These are phyloP conservation scores for Osmozyma mogii DNA, from an alignment of 805 yeast species.

Conservation along the genomic window DNA sequence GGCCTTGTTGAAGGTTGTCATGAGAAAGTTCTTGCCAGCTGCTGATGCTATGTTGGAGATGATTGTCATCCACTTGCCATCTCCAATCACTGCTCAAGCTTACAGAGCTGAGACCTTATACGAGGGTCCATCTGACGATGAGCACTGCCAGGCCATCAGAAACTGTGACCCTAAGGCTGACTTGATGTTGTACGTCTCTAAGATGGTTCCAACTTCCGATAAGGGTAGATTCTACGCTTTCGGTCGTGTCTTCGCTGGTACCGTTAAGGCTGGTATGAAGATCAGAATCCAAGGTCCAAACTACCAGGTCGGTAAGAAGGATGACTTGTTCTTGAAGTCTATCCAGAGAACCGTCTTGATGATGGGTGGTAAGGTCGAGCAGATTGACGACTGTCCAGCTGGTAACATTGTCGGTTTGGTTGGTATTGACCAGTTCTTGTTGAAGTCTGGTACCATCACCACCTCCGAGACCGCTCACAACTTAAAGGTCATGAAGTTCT, in stretches of 20 bases:
- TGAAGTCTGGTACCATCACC: constrained; percentile 98
- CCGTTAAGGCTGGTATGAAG: constrained; percentile 97
- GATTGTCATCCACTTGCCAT: constrained; percentile 97
- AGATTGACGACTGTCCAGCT: constrained; percentile 98
- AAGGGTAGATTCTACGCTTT: constrained; percentile 99
- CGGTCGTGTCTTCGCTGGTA: constrained; percentile 99
- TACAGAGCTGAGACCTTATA: constrained; percentile 99
- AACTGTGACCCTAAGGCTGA: constrained; percentile 98
- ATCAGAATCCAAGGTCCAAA: constrained; percentile 99
- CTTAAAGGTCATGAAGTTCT: constrained; percentile 99
- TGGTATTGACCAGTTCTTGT: constrained; percentile 99
- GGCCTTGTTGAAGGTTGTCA: constrained; percentile 95
- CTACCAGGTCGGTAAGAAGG: constrained; percentile 98
- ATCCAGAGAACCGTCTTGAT: constrained; percentile 98
- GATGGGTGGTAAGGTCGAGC: constrained; percentile 99
- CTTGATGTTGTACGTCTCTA: constrained; percentile 98
- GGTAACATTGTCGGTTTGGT: constrained; percentile 99
- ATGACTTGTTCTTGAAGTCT: constrained; percentile 93
- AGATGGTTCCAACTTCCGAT: constrained; percentile 99
- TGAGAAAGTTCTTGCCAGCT: constrained; percentile 99
- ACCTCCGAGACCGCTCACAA: constrained; percentile 95
- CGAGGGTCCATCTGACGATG: constrained; percentile 98
- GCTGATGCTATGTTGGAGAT: constrained; percentile 99
- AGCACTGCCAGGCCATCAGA: constrained; percentile 84
- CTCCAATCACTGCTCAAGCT: constrained; percentile 98